A percentile compares a stretch with the other conserved stretches of the same genome.
These are phyloP conservation scores for Papilionanthe hybrid DNA, from an alignment of 116 monocot genomes.

Conservation along the genomic window DNA sequence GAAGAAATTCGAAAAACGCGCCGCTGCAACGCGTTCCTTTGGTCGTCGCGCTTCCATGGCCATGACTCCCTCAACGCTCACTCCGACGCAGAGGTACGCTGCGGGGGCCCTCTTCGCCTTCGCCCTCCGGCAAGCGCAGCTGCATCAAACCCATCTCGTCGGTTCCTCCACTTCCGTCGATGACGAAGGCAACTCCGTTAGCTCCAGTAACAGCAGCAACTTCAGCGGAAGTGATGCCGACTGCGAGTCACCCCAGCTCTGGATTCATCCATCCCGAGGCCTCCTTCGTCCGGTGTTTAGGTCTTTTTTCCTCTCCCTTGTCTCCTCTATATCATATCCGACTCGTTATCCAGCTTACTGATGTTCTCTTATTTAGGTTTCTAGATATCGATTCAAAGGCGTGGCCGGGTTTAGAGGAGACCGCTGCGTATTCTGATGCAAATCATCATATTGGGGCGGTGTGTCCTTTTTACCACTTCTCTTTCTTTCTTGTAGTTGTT, in stretches of 20 bases:
- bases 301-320: slow-evolving; percentile 14
- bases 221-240: slow-evolving; percentile 3
- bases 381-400: slow-evolving; percentile 79
- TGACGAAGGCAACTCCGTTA: slow-evolving; percentile 23
- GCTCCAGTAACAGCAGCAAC: slow-evolving; percentile 24
- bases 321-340: neutral
- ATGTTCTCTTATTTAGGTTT: slow-evolving; percentile 35
- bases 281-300: slow-evolving; percentile 94
- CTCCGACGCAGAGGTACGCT: slow-evolving; percentile 78
- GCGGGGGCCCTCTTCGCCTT: slow-evolving; percentile 79
- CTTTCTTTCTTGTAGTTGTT: neutral
- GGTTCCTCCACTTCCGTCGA: slow-evolving; percentile 30
- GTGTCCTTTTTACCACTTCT: slow-evolving; percentile 12
- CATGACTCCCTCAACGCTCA: slow-evolving; percentile 50
- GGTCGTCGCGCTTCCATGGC: neutral
- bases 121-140: slow-evolving; percentile 88
- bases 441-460: slow-evolving; percentile 87
- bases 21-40: neutral
- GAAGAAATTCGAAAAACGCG: neutral
- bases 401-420: slow-evolving; percentile 88
- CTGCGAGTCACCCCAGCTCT: slow-evolving; percentile 25
- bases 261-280: slow-evolving; percentile 69
- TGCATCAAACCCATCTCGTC: slow-evolving; percentile 79
- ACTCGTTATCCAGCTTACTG: neutral
- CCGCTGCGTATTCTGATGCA: slow-evolving; percentile 51